Base-by-base conservation (phyloP, 495 filamentous ascomycete genomes). In the Annulohypoxylon stygium region DNA sequence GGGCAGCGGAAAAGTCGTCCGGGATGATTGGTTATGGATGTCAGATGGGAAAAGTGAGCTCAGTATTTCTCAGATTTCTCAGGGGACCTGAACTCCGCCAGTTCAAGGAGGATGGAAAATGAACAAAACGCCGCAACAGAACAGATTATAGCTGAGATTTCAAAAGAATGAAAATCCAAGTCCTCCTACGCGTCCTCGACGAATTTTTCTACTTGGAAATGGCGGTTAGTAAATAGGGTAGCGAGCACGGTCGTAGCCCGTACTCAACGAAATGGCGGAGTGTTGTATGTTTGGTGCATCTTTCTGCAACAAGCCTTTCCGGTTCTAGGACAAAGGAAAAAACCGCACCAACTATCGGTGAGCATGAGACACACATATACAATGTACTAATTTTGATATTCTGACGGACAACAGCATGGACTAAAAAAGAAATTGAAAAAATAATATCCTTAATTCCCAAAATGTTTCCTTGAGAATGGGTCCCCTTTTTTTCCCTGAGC, bases 301-400 rank as follows among this genome's bases (percentile, higher is more conserved):
- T 71, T 67, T 66, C 72, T 77, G 77, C 77, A 77, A 75, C 75
- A 61, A 78, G 77, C 77, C 75, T 79, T 75, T 79, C 77, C 75
- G 75, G 70, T 71, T 75, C 69, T 74, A 75, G 77, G 77, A 75
- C 72, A 77, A 76, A 77, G 75, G 66, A 34, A 64, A 72, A 73
- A 53, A 76, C 70, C 60, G 72, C 67, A 73, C 75, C 65, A 79
- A 79, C 72, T 79, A 79, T 79, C 77, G 77, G 77, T 79, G 77
- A 79, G 77, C 69, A 76, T 79, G 70, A 79, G 77, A 79, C 77
- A 79, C 77, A 79, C 75, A 75, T 77, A 75, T 73, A 73, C 75
- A 74, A 72, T 73, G 61, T 71, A 75, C 72, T 67, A 51, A 68
- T 23, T 61, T 51, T 34, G 26, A 30, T 61, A 45, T 68, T 70